Evolutionary conservation across 495 filamentous ascomycete species (phyloP), one percentile per base, ranked within the genome.

Genomic region (Darksidea phi): DNA sequence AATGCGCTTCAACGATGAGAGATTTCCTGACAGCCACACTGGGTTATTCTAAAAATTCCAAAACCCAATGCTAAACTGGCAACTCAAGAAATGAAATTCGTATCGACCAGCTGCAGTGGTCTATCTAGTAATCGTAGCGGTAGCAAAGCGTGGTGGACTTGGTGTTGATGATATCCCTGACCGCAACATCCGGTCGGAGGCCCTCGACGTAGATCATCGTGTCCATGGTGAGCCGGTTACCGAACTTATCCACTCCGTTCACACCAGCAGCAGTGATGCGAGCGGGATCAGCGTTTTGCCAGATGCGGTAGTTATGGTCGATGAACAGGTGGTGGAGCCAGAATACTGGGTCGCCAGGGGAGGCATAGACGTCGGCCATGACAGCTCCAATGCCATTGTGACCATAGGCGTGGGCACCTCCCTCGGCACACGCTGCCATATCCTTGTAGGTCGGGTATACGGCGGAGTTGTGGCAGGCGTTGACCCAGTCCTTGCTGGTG

Each of bases 301-400:
- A 90, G 36, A 86, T 82, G 79, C 83, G 86, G 76, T 80, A 90
- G 7, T 84, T 70, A 43, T 82, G 80, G 71, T 91, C 88, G 53
- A 91, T 79, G 76, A 83, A 81, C 8, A 76, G 80, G 69, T 90
- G 87, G 69, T 89, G 86, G 18, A 85, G 77, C 66, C 75, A 89
- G 72, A 90, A 90, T 17, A 77, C 80, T 11, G 87, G 86, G 61
- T 90, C 87, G 6, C 81, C 80, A 6, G 85, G 80, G 26, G 78
- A 83, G 20, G 75, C 77, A 61, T 77, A 87, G 28, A 81, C 62
- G 68, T 88, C 86, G 79, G 75, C 4, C 79, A 80, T 64, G 38
- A 64, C 81, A 43, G 81, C 85, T 23, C 73, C 86, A 50, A 87
- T 81, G 4, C 78, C 74, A 64, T 80, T 84, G 64, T 90, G 87